These are phyloP conservation scores for Chlorella sp. DNA, from an alignment of 139 green algal genomes.

Conservation along the genomic window DNA sequence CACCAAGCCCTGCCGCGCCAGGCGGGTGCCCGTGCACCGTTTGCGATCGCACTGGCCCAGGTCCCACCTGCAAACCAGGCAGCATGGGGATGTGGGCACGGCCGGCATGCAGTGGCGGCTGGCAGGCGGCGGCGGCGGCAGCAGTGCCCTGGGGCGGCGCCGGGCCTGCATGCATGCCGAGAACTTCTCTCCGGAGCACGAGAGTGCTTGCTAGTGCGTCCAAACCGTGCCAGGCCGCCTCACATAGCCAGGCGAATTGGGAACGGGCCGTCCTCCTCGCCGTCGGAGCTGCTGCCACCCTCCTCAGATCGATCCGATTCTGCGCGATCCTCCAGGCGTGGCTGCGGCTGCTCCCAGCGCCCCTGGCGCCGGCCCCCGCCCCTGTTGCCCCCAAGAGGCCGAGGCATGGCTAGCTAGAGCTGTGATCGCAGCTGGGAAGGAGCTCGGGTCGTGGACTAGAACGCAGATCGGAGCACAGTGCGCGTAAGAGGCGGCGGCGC, in stretches of 20 bases:
- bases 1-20: constrained; percentile 75
- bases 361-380: not conserved
- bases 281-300: not conserved
- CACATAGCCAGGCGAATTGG: constrained; percentile 27
- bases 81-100: too few relatives aligned
- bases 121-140: too few relatives aligned
- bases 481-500: too few relatives aligned
- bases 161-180: not conserved
- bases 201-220: too few relatives aligned
- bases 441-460: too few relatives aligned
- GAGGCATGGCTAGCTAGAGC: not conserved
- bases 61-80: constrained; percentile 45
- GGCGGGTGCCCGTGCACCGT: constrained; percentile 77
- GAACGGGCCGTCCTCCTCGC: constrained; percentile 26
- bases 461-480: too few relatives aligned
- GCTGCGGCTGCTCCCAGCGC: not conserved
- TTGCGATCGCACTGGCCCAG: constrained; percentile 93
- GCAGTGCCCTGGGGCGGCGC: too few relatives aligned
- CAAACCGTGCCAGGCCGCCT: not conserved
- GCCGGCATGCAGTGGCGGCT: not conserved
- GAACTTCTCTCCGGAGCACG: too few relatives aligned
- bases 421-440: too few relatives aligned
- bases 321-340: not conserved
- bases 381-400: not conserved
- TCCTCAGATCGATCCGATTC: not conserved